Base-by-base conservation (phyloP, 2,329 filamentous ascomycete genomes). In the Cadophora luteo-olivacea region DNA sequence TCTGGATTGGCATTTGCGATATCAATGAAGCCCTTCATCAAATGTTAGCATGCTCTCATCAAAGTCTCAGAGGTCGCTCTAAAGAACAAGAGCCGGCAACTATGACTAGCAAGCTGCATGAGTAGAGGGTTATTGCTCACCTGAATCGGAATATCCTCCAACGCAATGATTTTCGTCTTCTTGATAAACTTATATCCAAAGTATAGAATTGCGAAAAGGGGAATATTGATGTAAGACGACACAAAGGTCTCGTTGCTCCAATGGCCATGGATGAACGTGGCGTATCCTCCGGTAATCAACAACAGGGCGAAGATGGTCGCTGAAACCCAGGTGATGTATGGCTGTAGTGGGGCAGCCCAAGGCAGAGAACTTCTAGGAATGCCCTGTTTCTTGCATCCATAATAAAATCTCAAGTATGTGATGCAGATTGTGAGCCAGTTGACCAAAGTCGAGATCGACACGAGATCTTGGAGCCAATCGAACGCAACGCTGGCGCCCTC, bases 201-300 rank as follows among this genome's bases (percentile, higher is more conserved):
- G 72, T 83, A 88, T 22, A 68, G 41, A 51, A 68, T 58, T 11
- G 48, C 64, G 25, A 60, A 65, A 2, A 64, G 49, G 5, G 66
- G 87, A 61, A 91, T 86, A 19, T 88, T 88, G 25, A 91, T 84
- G 72, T 91, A 91, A 0, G 87, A 84, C 0, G 88, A 89, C 14
- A 91, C 80, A 73, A 92, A 91, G 52, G 79, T 83, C 29, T 82
- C 81, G 0, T 82, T 82, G 16, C 82, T 83, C 84, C 86, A 91
- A 25, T 86, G 84, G 6, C 82, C 80, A 0, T 85, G 84, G 77
- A 87, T 87, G 75, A 91, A 91, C 3, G 87, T 85, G n/a, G 84
- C 84, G 74, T 90, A 91, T 1, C 89, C 89, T 69, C 89, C 90
- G 72, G 89, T 83, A 1, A 91, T 76, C 8, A 81, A 79, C n/a